Evolutionary conservation across 2,329 filamentous ascomycete species (phyloP), one percentile per base, ranked within the genome.

Genomic region (Rugonectria rugulosa): DNA sequence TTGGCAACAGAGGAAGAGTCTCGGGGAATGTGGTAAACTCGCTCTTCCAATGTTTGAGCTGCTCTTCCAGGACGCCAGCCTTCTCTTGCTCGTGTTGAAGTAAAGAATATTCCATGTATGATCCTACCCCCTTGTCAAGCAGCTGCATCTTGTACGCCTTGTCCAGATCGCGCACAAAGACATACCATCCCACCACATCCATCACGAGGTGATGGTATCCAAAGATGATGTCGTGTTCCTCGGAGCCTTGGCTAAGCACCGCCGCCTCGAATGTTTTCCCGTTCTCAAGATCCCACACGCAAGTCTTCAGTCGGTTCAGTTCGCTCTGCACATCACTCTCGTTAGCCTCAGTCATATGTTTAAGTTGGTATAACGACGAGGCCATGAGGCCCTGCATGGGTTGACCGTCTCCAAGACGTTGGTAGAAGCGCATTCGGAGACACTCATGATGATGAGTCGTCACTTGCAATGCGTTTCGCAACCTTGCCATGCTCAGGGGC

Each of bases 151-250:
- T 68, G 64, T 83, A 83, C 0, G 65, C 70, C 44, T 68, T 73
- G 20, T 78, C 69, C 20, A 84, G 57, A 34, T 84, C 79, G 1
- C 60, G 38, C 17, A 81, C 58, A 26, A 84, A 66, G 5, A 82
- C 59, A 20, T 77, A 63, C 10, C 74, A 75, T 45, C 79, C 79
- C 29, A 77, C 60, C 1, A 77, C 79, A 56, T 85, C 82, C 72
- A 84, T 75, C 36, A 73, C 69, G 31, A 84, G 82, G 61, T 83
- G 81, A 56, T 84, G 81, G 36, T 73, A 74, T 5, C 69, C 71
- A 11, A 84, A 52, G 0, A 85, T 41, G 2, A 83, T 56, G 59
- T 69, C 75, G 57, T 81, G 75, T 7, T 57, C 48, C 0, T 67
- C 2, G 65, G 56, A 0, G 69, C 70, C 10, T 69, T 53, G 63